Evolutionary conservation across 108 stramenopile genomes (phyloP).

Genomic region (Nannochloropsis salina): DNA sequence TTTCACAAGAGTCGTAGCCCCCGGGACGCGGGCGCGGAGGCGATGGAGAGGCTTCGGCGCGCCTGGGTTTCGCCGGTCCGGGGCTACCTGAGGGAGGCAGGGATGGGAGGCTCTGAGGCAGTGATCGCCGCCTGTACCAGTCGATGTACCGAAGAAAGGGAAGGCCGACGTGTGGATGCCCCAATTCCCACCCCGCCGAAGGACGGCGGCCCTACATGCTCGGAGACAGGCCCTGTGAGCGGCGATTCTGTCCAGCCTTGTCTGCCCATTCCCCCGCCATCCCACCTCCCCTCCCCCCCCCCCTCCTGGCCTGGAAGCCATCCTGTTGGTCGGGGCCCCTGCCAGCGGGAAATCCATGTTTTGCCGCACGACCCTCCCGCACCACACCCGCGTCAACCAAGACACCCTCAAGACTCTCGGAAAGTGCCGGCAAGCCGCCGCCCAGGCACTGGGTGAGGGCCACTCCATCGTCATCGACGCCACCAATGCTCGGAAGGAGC

Average conservation of each 20-base stretch:
- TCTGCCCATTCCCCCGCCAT: conserved; percentile 18
- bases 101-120: no score
- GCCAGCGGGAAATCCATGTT: conserved; percentile 27
- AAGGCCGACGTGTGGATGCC: no score
- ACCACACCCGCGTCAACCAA: conserved; percentile 32
- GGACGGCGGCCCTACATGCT: no score
- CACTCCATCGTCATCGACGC: conserved; percentile 34
- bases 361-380: conserved; percentile 24
- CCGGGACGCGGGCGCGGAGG: no score
- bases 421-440: conserved; percentile 22
- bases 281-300: not conserved
- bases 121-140: no score
- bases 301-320: conserved; percentile 20
- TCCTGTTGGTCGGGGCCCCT: conserved; percentile 30
- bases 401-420: conserved; percentile 30
- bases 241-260: no score
- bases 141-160: no score
- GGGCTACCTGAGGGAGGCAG: no score
- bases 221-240: no score
- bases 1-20: conserved; percentile 20
- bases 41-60: no score
- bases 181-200: no score
- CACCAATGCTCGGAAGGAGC: conserved; percentile 23
- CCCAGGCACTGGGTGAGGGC: not conserved
- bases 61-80: no score